Evolutionary conservation across 2,329 filamentous ascomycete genomes (phyloP).

Genomic region (Verticillium albo-atrum): DNA sequence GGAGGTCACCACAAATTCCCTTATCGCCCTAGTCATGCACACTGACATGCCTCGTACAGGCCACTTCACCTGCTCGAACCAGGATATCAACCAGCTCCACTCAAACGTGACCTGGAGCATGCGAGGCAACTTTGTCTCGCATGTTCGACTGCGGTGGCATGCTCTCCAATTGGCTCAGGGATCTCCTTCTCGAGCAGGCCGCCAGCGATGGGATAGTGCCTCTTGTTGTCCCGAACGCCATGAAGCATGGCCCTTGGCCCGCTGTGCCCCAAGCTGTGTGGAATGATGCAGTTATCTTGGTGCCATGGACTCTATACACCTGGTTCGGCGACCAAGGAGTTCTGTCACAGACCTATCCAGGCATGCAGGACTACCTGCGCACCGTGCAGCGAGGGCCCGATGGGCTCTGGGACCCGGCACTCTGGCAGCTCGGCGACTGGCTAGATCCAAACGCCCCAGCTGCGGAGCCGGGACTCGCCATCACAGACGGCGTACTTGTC

Average conservation of each 20-base stretch:
- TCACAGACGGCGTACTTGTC: conserved; percentile 34
- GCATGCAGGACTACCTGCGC: conserved; percentile 34
- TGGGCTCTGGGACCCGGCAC: conserved; percentile 33
- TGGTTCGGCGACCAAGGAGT: conserved; percentile 30
- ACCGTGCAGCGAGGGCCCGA: conserved; percentile 20
- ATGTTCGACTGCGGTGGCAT: conserved; percentile 1
- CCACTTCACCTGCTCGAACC: neutral
- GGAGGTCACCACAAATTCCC: conserved; percentile 9
- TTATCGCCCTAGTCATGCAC: neutral
- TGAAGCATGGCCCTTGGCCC: conserved; percentile 15
- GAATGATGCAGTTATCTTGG: conserved; percentile 34
- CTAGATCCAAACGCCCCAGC: conserved; percentile 41
- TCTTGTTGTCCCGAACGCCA: conserved; percentile 22
- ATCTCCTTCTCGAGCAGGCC: conserved; percentile 28
- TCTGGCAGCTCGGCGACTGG: conserved; percentile 41
- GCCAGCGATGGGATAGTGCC: conserved; percentile 29
- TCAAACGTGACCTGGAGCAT: conserved; percentile 26
- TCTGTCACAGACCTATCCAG: conserved; percentile 29
- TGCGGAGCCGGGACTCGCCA: conserved; percentile 30
- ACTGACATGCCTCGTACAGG: neutral
- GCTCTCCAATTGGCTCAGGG: conserved; percentile 19
- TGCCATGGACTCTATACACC: conserved; percentile 34
- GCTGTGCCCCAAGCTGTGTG: conserved; percentile 29
- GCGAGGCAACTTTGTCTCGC: conserved; percentile 8
- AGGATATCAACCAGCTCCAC: conserved; percentile 22